Base-by-base conservation (phyloP, 805 yeast species). In the Kuraishia cidri region DNA sequence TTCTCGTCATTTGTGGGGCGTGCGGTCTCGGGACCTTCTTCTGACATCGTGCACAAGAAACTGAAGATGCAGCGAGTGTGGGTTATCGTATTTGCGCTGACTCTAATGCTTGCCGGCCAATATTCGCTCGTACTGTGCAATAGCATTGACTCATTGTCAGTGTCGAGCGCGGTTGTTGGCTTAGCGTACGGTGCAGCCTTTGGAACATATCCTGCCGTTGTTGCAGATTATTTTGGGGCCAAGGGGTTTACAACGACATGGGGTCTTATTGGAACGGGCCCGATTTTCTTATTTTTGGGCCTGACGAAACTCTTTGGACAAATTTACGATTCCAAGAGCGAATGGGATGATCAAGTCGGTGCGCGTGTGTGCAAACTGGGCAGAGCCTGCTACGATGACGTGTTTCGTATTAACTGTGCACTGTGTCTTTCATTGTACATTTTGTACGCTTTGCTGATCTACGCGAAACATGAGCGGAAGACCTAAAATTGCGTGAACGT, bases 201-300 rank as follows among this genome's bases (percentile, higher is more conserved):
- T 56, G 90, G 90, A 0, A 71, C 79, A 0, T 77, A 76, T 48
- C 94, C 94, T 3, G 80, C 88, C 1, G 65, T 79, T 3, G 64
- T 80, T 19, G 87, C 87, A 0, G 94, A 82, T 40, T 58, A 64
- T 10, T 80, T 79, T 56, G 88, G 88, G 2, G 68, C 83, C 0
- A 62, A 56, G 5, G 68, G 75, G 0, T 82, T 79, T 49, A 75
- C 86, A 15, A 79, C 88, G 0, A 65, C 79, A 1, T 82, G 92
- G 90, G 86, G 90, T 0, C 55, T 81, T 26, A 54, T 75, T 11
- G 78, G 87, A 16, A 75, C 86, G 0, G 88, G 88, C 6, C 85
- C 86, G 1, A 54, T 79, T 14, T 29, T 72, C 4, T 58, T 71
- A 0, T 66, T 81, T 26, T 72, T 70, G 43, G 32, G 62, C 2